phyloP scores from a whole-genome alignment of 176 grass and related monocot genomes.

The Bonia amplexicaulis region DNA sequence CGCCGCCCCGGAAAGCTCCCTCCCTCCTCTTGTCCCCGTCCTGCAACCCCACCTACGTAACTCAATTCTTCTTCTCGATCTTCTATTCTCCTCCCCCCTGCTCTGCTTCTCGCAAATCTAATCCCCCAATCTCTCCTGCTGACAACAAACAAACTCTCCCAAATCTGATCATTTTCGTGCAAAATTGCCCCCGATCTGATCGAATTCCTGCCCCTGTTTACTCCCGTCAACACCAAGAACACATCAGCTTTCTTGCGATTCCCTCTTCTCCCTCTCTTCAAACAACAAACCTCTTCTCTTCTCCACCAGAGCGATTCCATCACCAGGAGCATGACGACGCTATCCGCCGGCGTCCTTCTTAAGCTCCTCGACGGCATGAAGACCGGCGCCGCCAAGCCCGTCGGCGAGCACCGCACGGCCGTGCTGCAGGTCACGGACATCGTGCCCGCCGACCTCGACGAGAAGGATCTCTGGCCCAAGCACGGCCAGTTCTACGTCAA shows the following conservation, averaged over 20 bases:
- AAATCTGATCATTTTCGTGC: too few species aligned
- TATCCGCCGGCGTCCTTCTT: constrained; percentile 61
- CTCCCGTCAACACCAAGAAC: background rate
- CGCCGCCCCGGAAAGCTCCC: too few species aligned
- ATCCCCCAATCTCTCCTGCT: background rate
- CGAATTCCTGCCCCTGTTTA: background rate
- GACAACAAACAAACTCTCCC: too few species aligned
- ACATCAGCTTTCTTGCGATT: background rate
- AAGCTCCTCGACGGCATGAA: constrained; percentile 81
- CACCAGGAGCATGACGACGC: constrained; percentile 44
- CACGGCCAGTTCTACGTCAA: constrained; percentile 88
- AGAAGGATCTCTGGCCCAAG: constrained; percentile 76
- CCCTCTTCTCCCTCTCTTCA: background rate
- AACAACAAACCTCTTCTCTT: too few species aligned
- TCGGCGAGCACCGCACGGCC: constrained; percentile 69
- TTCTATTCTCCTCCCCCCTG: too few species aligned
- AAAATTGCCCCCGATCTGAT: background rate
- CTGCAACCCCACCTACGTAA: too few species aligned
- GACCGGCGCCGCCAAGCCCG: constrained; percentile 42
- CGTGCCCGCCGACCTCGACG: constrained; percentile 80
- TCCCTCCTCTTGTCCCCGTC: too few species aligned
- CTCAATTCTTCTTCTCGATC: too few species aligned
- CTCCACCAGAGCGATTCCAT: background rate
- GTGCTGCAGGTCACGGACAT: constrained; percentile 90
- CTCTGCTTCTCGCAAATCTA: too few species aligned